Evolutionary conservation across 176 grass and related monocot species (phyloP).

Genomic region (Musa itinerans): DNA sequence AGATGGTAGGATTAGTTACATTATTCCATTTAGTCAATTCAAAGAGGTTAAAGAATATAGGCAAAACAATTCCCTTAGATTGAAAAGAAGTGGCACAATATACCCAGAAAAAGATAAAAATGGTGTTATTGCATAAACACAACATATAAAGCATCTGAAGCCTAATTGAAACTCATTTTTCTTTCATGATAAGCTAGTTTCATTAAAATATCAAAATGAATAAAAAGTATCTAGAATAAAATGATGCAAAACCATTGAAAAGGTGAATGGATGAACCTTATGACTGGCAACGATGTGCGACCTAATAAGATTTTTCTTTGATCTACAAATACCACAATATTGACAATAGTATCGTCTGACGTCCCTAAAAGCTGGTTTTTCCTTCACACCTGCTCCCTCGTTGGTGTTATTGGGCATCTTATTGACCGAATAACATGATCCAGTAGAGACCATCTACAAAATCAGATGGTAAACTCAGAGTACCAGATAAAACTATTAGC

Average conservation of each 20-base stretch:
- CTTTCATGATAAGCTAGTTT: neutral
- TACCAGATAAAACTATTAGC: neutral
- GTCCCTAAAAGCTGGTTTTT: slow-evolving; percentile 19
- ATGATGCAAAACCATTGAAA: neutral
- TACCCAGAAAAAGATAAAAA: neutral
- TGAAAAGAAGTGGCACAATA: neutral
- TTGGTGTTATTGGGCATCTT: neutral
- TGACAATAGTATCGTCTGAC: slow-evolving; percentile 55
- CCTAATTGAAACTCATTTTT: no score
- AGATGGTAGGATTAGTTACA: neutral
- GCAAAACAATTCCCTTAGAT: neutral
- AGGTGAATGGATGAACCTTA: slow-evolving; percentile 21
- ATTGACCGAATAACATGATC: neutral
- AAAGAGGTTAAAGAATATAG: neutral
- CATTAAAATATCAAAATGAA: neutral
- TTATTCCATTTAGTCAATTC: neutral
- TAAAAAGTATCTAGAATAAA: neutral
- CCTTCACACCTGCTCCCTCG: neutral
- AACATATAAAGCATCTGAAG: no score
- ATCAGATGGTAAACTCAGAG: neutral
- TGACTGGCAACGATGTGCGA: slow-evolving; percentile 47
- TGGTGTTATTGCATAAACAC: no score
- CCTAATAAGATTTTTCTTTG: slow-evolving; percentile 46
- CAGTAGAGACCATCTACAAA: neutral
- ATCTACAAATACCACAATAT: slow-evolving; percentile 43